Evolutionary conservation across 2,329 filamentous ascomycete genomes (phyloP), one percentile per base, ranked within the genome.

Genomic region (Colletotrichum orchidophilum): DNA sequence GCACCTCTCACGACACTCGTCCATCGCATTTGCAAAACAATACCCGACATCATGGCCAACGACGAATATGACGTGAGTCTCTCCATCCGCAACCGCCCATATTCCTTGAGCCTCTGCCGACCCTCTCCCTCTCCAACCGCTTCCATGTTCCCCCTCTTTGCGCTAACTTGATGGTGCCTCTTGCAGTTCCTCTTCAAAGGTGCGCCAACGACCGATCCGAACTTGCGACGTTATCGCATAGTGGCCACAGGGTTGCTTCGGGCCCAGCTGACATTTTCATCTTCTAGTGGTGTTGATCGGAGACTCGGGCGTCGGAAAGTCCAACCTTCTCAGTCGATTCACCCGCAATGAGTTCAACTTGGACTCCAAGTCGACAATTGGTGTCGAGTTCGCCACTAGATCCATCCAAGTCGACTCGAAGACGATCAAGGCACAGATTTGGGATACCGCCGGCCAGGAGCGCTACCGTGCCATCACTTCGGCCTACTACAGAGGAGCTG

Each of bases 341-440:
- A 98, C 96, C 78, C 95, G 96, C 83, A 98, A 99, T 85, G 96
- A 99, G 87, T 99, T 99, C 93, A 98, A 98, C 87, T 90, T 98
- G 76, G 96, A 99, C 86, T 97, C 96, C 83, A 98, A 99, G 91
- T 98, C 96, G 75, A 99, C 96, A 78, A 99, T 99, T 86, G 96
- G 96, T 79, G 96, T 99, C 83, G 96, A 99, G 86, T 99, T 99
- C 83, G 96, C 97, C 78, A 99, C 96, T 77, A 92, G 96, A 75
- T 98, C 95, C 77, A 99, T 99, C 82, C 96, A 98, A 86, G 96
- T 99, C 80, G 96, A 99, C 85, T 93, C 94, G 81, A 99, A 99
- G 90, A 99, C 96, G 75, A 99, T 99, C 91, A 99, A 99, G 90
- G 96, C 96, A 78, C 96, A 99, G 88, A 99, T 99, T 80, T 99